These are phyloP conservation scores for Solidago caesia DNA, from an alignment of 129 eudicot genomes.

Conservation along the genomic window DNA sequence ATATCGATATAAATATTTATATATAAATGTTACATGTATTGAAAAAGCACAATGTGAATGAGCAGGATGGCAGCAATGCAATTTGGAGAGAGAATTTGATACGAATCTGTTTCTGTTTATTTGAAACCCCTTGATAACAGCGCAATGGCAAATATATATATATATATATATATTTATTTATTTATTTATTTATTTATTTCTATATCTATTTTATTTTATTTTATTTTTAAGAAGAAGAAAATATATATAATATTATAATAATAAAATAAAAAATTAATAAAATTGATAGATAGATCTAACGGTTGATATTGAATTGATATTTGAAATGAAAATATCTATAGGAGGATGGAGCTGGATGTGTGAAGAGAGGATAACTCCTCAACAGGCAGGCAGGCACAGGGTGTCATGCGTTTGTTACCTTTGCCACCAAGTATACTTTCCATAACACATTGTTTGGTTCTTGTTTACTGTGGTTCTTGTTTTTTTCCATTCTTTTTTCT, in stretches of 20 bases:
- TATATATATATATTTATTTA: background rate
- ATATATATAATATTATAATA: background rate
- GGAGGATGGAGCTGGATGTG: background rate
- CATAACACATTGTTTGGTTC: no score
- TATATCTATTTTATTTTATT: background rate
- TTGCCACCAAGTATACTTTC: no score
- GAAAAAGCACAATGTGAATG: constrained; percentile 23
- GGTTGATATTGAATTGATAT: constrained; percentile 23
- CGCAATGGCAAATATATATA: background rate
- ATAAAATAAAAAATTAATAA: background rate
- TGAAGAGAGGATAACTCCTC: background rate
- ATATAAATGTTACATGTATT: no score
- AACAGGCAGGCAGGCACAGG: background rate
- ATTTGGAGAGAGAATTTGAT: constrained; percentile 27
- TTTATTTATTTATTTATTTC: background rate
- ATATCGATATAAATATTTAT: background rate
- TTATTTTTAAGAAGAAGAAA: constrained; percentile 11
- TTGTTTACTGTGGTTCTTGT: no score
- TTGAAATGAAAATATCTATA: background rate
- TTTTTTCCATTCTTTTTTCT: no score
- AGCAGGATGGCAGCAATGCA: constrained; percentile 8
- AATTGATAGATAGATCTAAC: background rate
- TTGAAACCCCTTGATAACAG: constrained; percentile 28
- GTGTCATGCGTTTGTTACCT: background rate
- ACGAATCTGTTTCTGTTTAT: constrained; percentile 25